Base-by-base conservation (phyloP, 805 yeast species). In the Ogataea pignaliae region DNA sequence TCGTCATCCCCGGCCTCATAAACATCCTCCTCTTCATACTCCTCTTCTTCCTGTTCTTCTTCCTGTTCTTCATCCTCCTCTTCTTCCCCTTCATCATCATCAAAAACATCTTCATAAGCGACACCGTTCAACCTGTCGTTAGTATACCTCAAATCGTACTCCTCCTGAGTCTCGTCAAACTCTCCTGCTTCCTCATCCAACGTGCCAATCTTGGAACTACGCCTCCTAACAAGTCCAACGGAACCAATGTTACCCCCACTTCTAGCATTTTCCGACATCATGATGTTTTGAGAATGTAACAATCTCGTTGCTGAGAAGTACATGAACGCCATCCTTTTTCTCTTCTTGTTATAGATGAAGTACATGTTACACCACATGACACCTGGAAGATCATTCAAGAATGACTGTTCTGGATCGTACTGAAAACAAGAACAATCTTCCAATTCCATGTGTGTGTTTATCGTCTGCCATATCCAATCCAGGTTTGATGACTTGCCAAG, bases 321-420 rank as follows among this genome's bases (percentile, higher is more conserved):
- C 14, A 93, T 62, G 61, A 85, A 91, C 1, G 95, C 88, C 2
- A 93, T 98, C 50, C 98, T 78, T 67, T 91, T 91, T 67, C 85
- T 79, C 58, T 87, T 85, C 66, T 88, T 91, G 68, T 89, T 93
- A 67, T 85, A 89, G 37, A 91, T 79, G 63, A 93, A 93, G 84
- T 95, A 91, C 76, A 88, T 87, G 60, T 83, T 70, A 18, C 85
- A 78, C 93, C 93, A 87, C 29, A 78, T 59, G 3, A 72, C 69
- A 3, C 81, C 81, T 2, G 80, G 77, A 26, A 65, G 48, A 54
- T 85, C 93, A 55, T 83, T 86, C 40, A 79, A 55, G 35, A 85
- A 82, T 9, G 85, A 73, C 54, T 84, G 81, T 29, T 78, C 75
- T 0, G 78, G 82, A 45, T 75, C 78, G 53, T 81, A 80, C 54